Conservation (phyloP, 139 green algal species). For the Deuterostichococcus epilithicus region DNA sequence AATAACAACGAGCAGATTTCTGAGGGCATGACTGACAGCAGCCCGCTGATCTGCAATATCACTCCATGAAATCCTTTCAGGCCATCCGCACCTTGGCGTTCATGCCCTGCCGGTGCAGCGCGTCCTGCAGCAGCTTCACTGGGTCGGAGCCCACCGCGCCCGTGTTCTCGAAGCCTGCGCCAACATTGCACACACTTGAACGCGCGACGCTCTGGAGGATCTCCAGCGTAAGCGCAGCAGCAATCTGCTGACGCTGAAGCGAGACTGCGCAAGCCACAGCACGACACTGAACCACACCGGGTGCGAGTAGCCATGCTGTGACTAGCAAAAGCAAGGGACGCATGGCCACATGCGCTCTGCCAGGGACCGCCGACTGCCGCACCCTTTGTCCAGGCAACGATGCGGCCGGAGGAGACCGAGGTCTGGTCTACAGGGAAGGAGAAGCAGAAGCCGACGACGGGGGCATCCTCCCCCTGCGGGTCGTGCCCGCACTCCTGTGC, state of each 20-base stretch:
- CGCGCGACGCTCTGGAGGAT: too few relatives aligned
- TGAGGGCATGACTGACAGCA: too few relatives aligned
- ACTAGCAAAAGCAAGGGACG: too few relatives aligned
- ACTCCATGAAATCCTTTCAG: too few relatives aligned
- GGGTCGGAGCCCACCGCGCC: slow-evolving; percentile 54
- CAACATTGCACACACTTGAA: too few relatives aligned
- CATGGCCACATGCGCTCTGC: too few relatives aligned
- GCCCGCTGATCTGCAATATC: too few relatives aligned
- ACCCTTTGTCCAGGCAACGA: slow-evolving; percentile 89
- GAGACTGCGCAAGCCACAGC: slow-evolving; percentile 14
- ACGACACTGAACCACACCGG: too few relatives aligned
- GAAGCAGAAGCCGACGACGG: slow-evolving; percentile 88
- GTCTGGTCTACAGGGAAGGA: slow-evolving; percentile 82
- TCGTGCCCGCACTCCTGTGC: slow-evolving; percentile 16
- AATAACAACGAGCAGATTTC: too few relatives aligned
- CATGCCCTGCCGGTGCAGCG: slow-evolving; percentile 22
- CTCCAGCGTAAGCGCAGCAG: too few relatives aligned
- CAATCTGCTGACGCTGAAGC: slow-evolving; percentile 31
- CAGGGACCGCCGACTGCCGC: too few relatives aligned
- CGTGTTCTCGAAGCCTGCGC: slow-evolving; percentile 24
- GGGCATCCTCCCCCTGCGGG: slow-evolving; percentile 14
- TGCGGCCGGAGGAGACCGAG: slow-evolving; percentile 61
- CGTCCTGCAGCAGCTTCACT: slow-evolving; percentile 35
- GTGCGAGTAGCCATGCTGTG: too few relatives aligned
- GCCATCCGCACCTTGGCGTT: not conserved